Base-by-base conservation (phyloP, 768 basidiomycete genomes). In the Termitomyces sp. region DNA sequence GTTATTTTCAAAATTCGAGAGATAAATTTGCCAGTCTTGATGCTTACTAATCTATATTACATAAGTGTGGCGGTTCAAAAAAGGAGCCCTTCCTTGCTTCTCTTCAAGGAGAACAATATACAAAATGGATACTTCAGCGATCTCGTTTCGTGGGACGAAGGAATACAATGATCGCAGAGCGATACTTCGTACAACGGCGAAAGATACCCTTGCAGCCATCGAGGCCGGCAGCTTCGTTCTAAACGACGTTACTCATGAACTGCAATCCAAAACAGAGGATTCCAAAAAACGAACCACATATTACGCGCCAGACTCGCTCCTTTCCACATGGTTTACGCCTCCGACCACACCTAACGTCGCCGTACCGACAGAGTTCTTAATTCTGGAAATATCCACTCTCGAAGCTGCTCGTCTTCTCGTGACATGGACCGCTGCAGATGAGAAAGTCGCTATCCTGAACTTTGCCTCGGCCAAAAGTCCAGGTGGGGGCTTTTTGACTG, bases 391-490 rank as follows among this genome's bases (percentile, higher is more conserved):
- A 7, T 83, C 86, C 11, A 87, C 87, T 0, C 74, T 88, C 22
- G 78, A 80, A 26, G 86, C 81, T 17, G 80, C 83, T 14, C 77
- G 78, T n/a, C 62, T 70, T 53, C 72, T 63, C 63, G 68, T 58
- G 51, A 68, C 56, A 30, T 62, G 62, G 21, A 43, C 60, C 44
- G 47, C 60, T 51, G 45, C 61, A 42, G 45, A 63, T 26, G 51
- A 60, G 12, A 70, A 75, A 53, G 71, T 88, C 11, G 87, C 87
- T 19, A 69, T 90, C 15, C 79, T 91, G 28, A 90, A 85, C 65
- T 90, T 90, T 62, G 88, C 88, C 2, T 87, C 85, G 0, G 88
- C 89, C 3, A 85, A 79, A 49, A 81, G 82, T 37, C 84, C 87
- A 1, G 88, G 89, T 1, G 88, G 90, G 3, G 90, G 90, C 6